Evolutionary conservation across 805 yeast species (phyloP).

Genomic region (Clavispora asparagi): DNA sequence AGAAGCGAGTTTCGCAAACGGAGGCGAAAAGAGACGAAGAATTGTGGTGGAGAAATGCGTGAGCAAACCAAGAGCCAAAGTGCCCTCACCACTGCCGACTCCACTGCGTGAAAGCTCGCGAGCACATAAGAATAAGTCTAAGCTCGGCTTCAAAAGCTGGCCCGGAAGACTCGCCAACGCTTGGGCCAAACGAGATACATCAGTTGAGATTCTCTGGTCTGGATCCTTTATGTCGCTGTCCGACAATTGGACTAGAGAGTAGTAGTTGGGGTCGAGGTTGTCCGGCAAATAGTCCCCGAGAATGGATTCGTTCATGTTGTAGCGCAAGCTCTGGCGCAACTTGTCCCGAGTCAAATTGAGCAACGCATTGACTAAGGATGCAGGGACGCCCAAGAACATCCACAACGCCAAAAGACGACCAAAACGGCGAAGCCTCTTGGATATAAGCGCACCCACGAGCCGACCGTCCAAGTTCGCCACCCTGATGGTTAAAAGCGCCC

Average conservation of each 20-base stretch:
- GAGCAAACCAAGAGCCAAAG: constrained; percentile 68
- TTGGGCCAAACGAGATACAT: constrained; percentile 66
- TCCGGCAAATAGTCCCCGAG: constrained; percentile 70
- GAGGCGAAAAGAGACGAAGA: constrained; percentile 77
- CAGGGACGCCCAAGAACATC: constrained; percentile 85
- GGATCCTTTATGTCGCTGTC: constrained; percentile 57
- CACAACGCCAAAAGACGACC: constrained; percentile 61
- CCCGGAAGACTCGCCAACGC: constrained; percentile 74
- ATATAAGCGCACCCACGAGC: constrained; percentile 75
- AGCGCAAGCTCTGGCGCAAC: constrained; percentile 55
- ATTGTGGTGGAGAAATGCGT: constrained; percentile 77
- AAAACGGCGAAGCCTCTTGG: constrained; percentile 62
- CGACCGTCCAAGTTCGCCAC: constrained; percentile 86
- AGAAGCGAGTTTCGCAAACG: constrained; percentile 76
- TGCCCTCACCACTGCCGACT: constrained; percentile 73
- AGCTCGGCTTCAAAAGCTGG: constrained; percentile 75
- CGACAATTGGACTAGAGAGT: constrained; percentile 62
- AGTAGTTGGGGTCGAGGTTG: constrained; percentile 63
- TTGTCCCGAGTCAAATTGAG: constrained; percentile 56
- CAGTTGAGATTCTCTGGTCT: constrained; percentile 79
- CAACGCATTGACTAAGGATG: constrained; percentile 70
- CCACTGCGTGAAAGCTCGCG: constrained; percentile 64
- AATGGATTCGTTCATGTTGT: constrained; percentile 58
- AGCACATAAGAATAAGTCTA: constrained; percentile 77
- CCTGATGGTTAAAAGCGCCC: constrained; percentile 72